Evolutionary conservation across 495 filamentous ascomycete species (phyloP).

Genomic region (Peziza echinospora): DNA sequence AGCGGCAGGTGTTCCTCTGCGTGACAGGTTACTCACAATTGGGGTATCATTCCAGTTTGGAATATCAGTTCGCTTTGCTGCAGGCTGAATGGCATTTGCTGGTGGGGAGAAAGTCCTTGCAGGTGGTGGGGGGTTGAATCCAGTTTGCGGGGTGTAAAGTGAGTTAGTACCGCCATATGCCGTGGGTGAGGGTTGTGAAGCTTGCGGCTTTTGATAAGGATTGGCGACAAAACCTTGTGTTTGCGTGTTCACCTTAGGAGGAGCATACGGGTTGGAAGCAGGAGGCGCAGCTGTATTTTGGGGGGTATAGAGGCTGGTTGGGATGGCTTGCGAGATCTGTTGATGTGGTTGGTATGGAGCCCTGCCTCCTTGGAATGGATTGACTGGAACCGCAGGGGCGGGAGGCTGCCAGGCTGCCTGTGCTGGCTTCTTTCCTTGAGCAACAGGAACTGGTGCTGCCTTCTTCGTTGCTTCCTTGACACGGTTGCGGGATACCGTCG

Average conservation of each 20-base stretch:
- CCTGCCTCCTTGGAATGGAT: constrained; percentile 20
- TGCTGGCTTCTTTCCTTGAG: constrained; percentile 11
- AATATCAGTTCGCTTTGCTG: constrained; percentile 45
- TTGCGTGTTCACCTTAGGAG: constrained; percentile 2
- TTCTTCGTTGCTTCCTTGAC: constrained; percentile 71
- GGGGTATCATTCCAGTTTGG: constrained; percentile 91
- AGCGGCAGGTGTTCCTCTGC: constrained; percentile 27
- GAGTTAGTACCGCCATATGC: constrained; percentile 23
- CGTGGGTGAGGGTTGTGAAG: constrained; percentile 16
- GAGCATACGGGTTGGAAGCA: constrained; percentile 17
- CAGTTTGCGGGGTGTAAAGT: constrained; percentile 16
- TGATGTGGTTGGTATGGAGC: constrained; percentile 22
- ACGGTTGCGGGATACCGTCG: constrained; percentile 67
- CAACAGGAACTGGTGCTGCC: constrained; percentile 23
- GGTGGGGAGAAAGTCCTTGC: constrained; percentile 37
- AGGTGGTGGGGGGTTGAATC: constrained; percentile 30
- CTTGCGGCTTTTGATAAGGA: constrained; percentile 32
- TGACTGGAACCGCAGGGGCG: constrained; percentile 22
- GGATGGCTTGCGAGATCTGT: constrained; percentile 19
- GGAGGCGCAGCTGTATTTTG: neutral
- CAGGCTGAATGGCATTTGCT: constrained; percentile 37
- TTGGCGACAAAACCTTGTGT: constrained; percentile 9
- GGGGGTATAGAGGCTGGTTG: constrained; percentile 20
- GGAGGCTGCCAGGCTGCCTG: constrained; percentile 20
- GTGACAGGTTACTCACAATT: constrained; percentile 53